Base-by-base conservation (phyloP, 2,329 filamentous ascomycete species). In the Myriosclerotinia duriaeana region DNA sequence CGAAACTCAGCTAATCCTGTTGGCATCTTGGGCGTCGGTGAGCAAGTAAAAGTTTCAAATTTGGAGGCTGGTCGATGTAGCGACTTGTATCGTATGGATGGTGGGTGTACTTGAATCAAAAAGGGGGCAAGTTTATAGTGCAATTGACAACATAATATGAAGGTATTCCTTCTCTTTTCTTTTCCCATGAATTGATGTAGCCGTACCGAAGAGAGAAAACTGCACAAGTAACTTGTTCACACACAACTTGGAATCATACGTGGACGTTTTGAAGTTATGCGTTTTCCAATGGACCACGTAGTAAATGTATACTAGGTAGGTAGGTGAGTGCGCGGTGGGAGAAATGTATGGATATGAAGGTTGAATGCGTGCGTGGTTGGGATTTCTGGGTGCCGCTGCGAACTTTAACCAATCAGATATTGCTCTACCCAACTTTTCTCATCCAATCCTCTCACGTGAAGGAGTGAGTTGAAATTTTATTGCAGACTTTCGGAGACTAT, bases 1-100 rank as follows among this genome's bases (percentile, higher is more conserved):
- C 84, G 75, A 70, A 86, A 77, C 62, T 83, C 82, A 76, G 82
- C 85, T 65, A 86, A 78, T 73, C 78, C 79, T 69, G 79, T 77
- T 71, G 73, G 71, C 74, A 76, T 76, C 60, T 40, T 67, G 55
- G 66, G 55, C 53, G 65, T 48, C 42, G 20, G 3, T 20, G 42
- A 36, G 42, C 48, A 22, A 36, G 20, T 48, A 22, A 34, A 48
- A 22, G 20, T 17, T 34, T 40, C 11, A n/a, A 36, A 34, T 22
- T 15, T 48, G 34, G 56, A 38, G 63, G 61, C 46, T 53, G 58
- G 59, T 55, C 62, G 63, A 44, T 64, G 50, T 20, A 22, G 64
- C 62, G 62, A 66, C 40, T 48, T 68, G 54, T 26, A 44, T 53
- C 44, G 64, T 61, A 53, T 52, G 54, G 46, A 53, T 61, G 44